phyloP scores from a whole-genome alignment of 1,284 basidiomycete genomes.

The Sanghuangporus sanghuang region DNA sequence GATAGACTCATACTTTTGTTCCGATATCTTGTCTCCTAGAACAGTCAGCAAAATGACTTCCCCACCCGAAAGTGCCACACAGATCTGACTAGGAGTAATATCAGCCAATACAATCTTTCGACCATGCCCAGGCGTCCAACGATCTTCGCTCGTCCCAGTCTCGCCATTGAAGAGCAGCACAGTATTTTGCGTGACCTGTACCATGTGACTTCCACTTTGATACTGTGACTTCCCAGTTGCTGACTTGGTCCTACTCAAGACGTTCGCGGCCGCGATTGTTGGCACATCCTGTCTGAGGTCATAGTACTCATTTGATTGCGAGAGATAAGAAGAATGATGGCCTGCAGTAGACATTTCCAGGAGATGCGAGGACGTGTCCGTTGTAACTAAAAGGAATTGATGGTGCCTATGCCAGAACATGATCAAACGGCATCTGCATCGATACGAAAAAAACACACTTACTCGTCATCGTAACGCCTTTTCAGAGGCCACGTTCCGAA shows the following conservation, averaged over 20 bases:
- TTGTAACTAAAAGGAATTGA: slow-evolving; percentile 55
- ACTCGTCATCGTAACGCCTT: slow-evolving; percentile 46
- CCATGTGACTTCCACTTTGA: slow-evolving; percentile 46
- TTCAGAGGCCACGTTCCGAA: slow-evolving; percentile 63
- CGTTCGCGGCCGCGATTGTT: slow-evolving; percentile 65
- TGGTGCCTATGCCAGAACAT: slow-evolving; percentile 35
- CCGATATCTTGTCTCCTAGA: slow-evolving; percentile 4
- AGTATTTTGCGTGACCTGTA: slow-evolving; percentile 62
- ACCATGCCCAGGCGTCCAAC: slow-evolving; percentile 4
- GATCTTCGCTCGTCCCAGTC: slow-evolving; percentile 4
- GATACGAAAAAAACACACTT: slow-evolving; percentile 25
- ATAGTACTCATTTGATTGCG: slow-evolving; percentile 30
- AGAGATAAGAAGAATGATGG: slow-evolving; percentile 32
- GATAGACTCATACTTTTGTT: slow-evolving; percentile 6
- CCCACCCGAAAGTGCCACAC: slow-evolving; percentile 11
- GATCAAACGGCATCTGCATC: slow-evolving; percentile 2
- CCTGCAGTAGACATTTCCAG: slow-evolving; percentile 40
- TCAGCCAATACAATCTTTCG: slow-evolving; percentile 16
- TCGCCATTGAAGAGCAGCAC: slow-evolving; percentile 6
- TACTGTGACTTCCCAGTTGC: slow-evolving; percentile 35
- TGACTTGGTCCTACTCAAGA: slow-evolving; percentile 33
- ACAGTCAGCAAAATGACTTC: slow-evolving; percentile 10
- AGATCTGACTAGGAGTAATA: slow-evolving; percentile 17
- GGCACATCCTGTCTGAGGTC: slow-evolving; percentile 45
- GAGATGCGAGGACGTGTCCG: slow-evolving; percentile 46